Conservation (phyloP, 1,284 basidiomycete species). For the Marasmius sp. region DNA sequence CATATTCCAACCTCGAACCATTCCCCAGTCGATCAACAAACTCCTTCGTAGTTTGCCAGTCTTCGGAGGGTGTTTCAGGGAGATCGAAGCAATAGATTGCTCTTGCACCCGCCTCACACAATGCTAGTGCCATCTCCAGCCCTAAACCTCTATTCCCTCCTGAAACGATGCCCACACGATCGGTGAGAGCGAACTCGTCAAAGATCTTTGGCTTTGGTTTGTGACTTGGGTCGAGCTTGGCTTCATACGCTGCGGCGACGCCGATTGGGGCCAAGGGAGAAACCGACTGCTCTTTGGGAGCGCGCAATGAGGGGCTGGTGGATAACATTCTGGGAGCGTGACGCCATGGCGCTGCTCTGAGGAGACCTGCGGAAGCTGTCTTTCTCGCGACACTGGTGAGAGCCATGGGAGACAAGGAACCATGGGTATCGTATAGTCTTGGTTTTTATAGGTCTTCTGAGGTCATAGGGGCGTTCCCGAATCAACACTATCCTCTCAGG, state of each 20-base stretch:
- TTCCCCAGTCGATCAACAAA: constrained; percentile 51
- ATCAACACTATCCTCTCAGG: too few relatives aligned
- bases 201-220: constrained; percentile 51
- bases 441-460: too few relatives aligned
- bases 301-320: neutral
- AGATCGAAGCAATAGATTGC: constrained; percentile 80
- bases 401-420: neutral
- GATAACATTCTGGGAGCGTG: neutral
- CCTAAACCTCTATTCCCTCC: constrained; percentile 82
- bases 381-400: neutral
- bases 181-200: constrained; percentile 74
- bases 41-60: constrained; percentile 60
- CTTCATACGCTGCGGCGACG: constrained; percentile 56
- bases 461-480: too few relatives aligned
- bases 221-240: constrained; percentile 30
- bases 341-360: too few relatives aligned
- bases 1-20: constrained; percentile 61
- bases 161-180: constrained; percentile 75
- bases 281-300: constrained; percentile 35
- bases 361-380: too few relatives aligned
- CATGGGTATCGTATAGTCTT: too few relatives aligned
- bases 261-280: constrained; percentile 63
- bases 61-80: constrained; percentile 59
- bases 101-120: constrained; percentile 77
- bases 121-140: constrained; percentile 77